phyloP scores from a whole-genome alignment of 805 yeast species.

The Candida koratica region DNA sequence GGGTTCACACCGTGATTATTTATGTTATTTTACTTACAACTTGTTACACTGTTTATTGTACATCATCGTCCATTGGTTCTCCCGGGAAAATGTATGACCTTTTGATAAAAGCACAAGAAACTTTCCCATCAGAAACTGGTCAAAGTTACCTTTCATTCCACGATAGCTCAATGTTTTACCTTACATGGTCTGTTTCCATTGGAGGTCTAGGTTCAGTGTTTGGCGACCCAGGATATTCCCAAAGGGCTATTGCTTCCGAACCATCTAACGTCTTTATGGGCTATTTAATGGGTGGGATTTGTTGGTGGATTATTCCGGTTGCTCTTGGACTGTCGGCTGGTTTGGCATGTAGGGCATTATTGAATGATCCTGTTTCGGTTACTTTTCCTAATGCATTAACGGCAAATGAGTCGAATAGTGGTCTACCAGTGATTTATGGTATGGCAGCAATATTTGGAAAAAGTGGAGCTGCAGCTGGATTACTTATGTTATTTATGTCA shows the following conservation, averaged over 20 bases:
- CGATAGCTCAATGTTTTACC: slow-evolving; percentile 12
- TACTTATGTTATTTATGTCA: slow-evolving; percentile 36
- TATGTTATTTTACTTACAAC: slow-evolving; percentile 19
- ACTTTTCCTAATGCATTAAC: slow-evolving; percentile 18
- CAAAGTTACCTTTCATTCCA: slow-evolving; percentile 18
- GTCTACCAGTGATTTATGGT: slow-evolving; percentile 21
- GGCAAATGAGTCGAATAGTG: slow-evolving; percentile 18
- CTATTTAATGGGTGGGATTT: slow-evolving; percentile 22
- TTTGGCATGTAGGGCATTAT: slow-evolving; percentile 34
- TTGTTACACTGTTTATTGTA: slow-evolving; percentile 18
- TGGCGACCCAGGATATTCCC: slow-evolving; percentile 26
- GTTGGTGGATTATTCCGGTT: slow-evolving; percentile 27
- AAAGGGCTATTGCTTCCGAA: slow-evolving; percentile 25
- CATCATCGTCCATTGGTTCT: slow-evolving; percentile 21
- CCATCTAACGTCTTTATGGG: slow-evolving; percentile 20
- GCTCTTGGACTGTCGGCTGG: slow-evolving; percentile 30
- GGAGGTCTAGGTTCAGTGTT: slow-evolving; percentile 22
- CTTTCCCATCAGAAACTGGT: slow-evolving; percentile 20
- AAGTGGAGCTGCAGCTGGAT: slow-evolving; percentile 23
- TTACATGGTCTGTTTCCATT: slow-evolving; percentile 15
- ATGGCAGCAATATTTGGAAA: slow-evolving; percentile 23
- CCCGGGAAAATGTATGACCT: slow-evolving; percentile 24
- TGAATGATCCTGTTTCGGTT: slow-evolving; percentile 15
- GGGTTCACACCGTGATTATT: slow-evolving; percentile 24
- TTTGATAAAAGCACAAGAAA: slow-evolving; percentile 14